Conservation (phyloP, 306 rosid species). For the Citrullus mucosospermus region DNA sequence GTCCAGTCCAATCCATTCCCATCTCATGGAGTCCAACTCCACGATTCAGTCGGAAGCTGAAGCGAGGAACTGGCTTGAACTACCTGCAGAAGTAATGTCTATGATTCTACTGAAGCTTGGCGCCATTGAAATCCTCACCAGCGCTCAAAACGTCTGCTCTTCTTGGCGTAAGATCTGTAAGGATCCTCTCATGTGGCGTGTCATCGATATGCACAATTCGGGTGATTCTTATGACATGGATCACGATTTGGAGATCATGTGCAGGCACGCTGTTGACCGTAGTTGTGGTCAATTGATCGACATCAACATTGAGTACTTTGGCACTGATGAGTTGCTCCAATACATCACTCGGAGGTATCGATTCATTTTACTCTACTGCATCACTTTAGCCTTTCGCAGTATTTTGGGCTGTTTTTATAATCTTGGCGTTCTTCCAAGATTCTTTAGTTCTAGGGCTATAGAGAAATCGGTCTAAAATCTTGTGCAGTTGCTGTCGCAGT, state of each 20-base stretch:
- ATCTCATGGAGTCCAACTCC: not conserved
- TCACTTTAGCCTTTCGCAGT: no score
- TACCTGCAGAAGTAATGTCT: slow-evolving; percentile 30
- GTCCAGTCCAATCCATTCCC: no score
- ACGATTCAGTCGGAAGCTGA: not conserved
- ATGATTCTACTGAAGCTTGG: slow-evolving; percentile 30
- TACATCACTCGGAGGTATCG: not conserved
- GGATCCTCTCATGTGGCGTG: slow-evolving; percentile 38
- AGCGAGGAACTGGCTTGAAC: not conserved
- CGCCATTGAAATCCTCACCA: slow-evolving; percentile 20
- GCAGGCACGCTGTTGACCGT: slow-evolving; percentile 13
- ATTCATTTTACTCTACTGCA: no score
- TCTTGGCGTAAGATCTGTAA: slow-evolving; percentile 36
- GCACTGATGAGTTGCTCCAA: not conserved
- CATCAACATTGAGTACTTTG: not conserved
- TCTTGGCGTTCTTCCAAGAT: no score
- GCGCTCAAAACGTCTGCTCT: slow-evolving; percentile 31
- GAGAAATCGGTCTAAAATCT: not conserved
- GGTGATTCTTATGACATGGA: no score
- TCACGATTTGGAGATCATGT: no score
- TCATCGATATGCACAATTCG: slow-evolving; percentile 10
- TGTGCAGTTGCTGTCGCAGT: not conserved
- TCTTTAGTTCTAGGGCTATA: not conserved
- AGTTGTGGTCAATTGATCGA: slow-evolving; percentile 34
- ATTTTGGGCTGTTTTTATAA: no score